Evolutionary conservation across 257 asterid genomes (phyloP).

Genomic region (Nicotiana attenuata): DNA sequence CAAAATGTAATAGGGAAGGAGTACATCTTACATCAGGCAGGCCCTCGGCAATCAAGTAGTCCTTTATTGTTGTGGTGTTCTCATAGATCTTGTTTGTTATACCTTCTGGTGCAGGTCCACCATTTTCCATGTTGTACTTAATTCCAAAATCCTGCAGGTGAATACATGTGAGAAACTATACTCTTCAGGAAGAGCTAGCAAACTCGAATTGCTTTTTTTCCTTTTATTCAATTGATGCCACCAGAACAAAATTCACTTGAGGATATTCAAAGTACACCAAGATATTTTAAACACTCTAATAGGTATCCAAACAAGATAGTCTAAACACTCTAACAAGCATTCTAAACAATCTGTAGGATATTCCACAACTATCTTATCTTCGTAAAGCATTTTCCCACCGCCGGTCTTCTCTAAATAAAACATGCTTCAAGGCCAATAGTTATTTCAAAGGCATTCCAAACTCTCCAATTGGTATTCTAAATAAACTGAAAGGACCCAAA

Average conservation of each 20-base stretch:
- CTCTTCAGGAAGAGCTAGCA: neutral
- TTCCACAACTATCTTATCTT: neutral
- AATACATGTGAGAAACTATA: neutral
- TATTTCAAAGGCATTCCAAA: neutral
- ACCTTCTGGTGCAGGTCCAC: slow-evolving; percentile 99
- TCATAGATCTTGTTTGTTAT: slow-evolving; percentile 78
- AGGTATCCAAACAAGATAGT: neutral
- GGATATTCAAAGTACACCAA: neutral
- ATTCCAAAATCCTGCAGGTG: slow-evolving; percentile 83
- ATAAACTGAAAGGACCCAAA: neutral
- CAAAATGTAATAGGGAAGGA: neutral
- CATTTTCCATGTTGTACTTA: slow-evolving; percentile 99
- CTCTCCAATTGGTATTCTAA: neutral
- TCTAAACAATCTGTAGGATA: neutral
- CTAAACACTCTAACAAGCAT: neutral
- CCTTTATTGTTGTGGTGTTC: slow-evolving; percentile 86
- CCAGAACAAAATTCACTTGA: too few species aligned
- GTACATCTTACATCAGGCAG: slow-evolving; percentile 72
- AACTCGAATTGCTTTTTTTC: neutral
- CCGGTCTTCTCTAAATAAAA: neutral
- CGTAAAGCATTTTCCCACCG: neutral
- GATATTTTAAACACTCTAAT: neutral
- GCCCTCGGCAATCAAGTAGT: slow-evolving; percentile 86
- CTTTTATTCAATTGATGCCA: too few species aligned
- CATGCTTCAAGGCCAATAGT: neutral